phyloP scores from a whole-genome alignment of 2,329 filamentous ascomycete genomes.

The Ceratocystis colombiana region DNA sequence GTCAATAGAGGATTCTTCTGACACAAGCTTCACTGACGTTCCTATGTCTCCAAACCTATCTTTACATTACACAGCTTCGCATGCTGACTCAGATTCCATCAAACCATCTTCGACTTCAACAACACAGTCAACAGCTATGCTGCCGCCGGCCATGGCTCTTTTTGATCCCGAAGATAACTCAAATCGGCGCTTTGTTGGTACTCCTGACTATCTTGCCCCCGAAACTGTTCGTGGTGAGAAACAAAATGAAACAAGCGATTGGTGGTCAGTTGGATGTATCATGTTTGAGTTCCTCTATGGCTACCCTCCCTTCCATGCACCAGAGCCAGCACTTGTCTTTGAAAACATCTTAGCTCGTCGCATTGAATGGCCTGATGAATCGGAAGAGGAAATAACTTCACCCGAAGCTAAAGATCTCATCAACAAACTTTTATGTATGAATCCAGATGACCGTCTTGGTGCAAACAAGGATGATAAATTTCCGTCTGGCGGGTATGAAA shows the following conservation, averaged over 20 bases:
- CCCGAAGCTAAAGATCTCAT: conserved; percentile 88
- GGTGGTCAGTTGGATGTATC: conserved; percentile 99
- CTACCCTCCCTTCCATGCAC: conserved; percentile 84
- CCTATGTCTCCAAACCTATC: conserved; percentile 65
- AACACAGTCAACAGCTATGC: conserved; percentile 53
- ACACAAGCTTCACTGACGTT: conserved; percentile 48
- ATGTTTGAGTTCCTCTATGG: conserved; percentile 94
- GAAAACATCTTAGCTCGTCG: conserved; percentile 85
- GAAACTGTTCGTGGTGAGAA: conserved; percentile 93
- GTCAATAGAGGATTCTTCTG: conserved; percentile 49
- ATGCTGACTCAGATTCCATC: conserved; percentile 32
- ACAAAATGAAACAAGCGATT: conserved; percentile 97
- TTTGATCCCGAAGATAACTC: conserved; percentile 75
- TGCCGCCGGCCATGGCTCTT: conserved; percentile 84
- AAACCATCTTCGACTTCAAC: conserved; percentile 34
- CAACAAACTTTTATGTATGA: conserved; percentile 77
- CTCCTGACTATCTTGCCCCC: conserved; percentile 90
- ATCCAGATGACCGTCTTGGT: conserved; percentile 72
- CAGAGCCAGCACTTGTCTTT: conserved; percentile 85
- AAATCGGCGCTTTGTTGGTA: conserved; percentile 87
- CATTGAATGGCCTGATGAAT: conserved; percentile 85
- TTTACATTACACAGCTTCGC: conserved; percentile 16
- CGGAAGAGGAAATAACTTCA: conserved; percentile 63
- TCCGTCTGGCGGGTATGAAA: conserved; percentile 76
- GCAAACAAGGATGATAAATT: conserved; percentile 77